A percentile compares a stretch with the other conserved stretches of the same genome.
Conservation (phyloP, 495 filamentous ascomycete genomes). For the Pseudomonodictys pantanalensis region DNA sequence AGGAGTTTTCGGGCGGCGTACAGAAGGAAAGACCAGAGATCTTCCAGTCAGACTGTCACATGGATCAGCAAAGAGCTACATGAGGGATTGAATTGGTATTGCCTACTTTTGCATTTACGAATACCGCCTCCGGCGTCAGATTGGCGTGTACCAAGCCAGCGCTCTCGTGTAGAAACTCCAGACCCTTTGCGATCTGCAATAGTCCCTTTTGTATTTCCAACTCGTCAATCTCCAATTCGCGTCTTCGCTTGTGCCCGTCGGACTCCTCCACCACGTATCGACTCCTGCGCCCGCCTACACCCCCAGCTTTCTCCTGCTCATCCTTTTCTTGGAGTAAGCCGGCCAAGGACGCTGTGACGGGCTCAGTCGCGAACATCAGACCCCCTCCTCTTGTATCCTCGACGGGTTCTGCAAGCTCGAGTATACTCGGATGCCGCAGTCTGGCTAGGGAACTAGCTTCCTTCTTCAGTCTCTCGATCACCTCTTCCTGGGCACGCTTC, state of each 20-base stretch:
- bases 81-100: conserved; percentile 21
- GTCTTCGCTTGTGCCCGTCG: conserved; percentile 62
- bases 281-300: conserved; percentile 64
- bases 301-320: conserved; percentile 70
- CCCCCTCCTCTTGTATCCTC: conserved; percentile 90
- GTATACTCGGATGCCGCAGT: conserved; percentile 82
- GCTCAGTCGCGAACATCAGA: conserved; percentile 92
- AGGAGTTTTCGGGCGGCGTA: conserved; percentile 67
- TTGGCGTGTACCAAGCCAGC: conserved; percentile 92
- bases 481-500: conserved; percentile 81
- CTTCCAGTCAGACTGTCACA: conserved; percentile 87
- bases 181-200: conserved; percentile 85
- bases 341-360: conserved; percentile 81
- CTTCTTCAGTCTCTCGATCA: conserved; percentile 83
- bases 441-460: conserved; percentile 84
- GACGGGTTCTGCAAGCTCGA: conserved; percentile 91
- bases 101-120: conserved; percentile 83
- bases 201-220: conserved; percentile 96
- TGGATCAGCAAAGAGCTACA: conserved; percentile 15
- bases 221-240: conserved; percentile 94
- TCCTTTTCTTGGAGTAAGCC: conserved; percentile 84
- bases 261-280: conserved; percentile 80
- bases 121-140: conserved; percentile 90
- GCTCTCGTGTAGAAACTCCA: conserved; percentile 96
- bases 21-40: conserved; percentile 90